phyloP scores from a whole-genome alignment of 306 rosid species.

The Cyclanthera cordifolia region DNA sequence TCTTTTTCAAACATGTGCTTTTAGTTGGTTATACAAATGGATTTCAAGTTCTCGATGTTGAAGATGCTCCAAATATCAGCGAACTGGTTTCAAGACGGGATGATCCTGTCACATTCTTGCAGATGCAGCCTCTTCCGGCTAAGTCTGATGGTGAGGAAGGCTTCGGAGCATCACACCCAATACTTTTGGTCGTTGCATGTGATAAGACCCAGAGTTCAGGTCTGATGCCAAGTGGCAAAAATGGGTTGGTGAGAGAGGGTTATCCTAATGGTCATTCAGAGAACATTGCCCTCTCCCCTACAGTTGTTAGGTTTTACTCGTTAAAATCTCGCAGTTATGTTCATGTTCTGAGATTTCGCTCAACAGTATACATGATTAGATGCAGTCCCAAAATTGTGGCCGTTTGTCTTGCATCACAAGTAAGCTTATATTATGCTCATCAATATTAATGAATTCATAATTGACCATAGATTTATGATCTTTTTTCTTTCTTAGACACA shows the following conservation, averaged over 20 bases:
- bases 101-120: conserved; percentile 92
- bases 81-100: conserved; percentile 79
- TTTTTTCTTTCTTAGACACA: neutral
- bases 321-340: conserved; percentile 70
- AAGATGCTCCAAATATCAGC: conserved; percentile 61
- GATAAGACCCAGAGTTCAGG: conserved; percentile 68
- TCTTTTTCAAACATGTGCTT: conserved; percentile 54
- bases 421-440: conserved; percentile 31
- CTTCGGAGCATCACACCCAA: conserved; percentile 71
- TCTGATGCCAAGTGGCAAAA: conserved; percentile 46
- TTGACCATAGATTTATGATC: neutral
- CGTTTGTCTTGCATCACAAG: conserved; percentile 90
- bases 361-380: conserved; percentile 85
- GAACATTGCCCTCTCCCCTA: conserved; percentile 51
- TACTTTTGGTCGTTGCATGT: conserved; percentile 84
- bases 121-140: conserved; percentile 73
- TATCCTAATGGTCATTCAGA: conserved; percentile 44
- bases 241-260: conserved; percentile 48
- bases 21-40: conserved; percentile 84
- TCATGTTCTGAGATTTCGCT: conserved; percentile 87
- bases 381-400: conserved; percentile 91
- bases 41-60: conserved; percentile 91
- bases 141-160: conserved; percentile 50
- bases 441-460: neutral
- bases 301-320: conserved; percentile 85